Evolutionary conservation across 768 basidiomycete species (phyloP), one percentile per base, ranked within the genome.

Genomic region (Hericium rajendrae): DNA sequence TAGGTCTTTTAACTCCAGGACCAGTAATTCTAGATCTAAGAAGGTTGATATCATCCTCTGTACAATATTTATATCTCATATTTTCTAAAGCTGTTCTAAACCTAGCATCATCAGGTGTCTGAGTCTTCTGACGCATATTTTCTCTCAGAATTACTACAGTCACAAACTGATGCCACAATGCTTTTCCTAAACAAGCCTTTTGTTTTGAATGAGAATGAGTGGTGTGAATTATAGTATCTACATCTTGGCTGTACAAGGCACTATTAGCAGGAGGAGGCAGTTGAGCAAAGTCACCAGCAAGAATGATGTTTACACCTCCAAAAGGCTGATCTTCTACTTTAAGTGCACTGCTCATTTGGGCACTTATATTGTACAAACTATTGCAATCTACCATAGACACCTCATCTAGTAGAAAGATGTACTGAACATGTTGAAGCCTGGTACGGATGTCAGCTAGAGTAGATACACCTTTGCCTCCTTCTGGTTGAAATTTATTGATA

Each of bases 251-350:
- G 43, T 69, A 73, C 4, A 71, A 46, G 2, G 65, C 18, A 16
- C 28, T 13, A 22, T 39, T 24, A 62, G 67, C 28, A 71, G 39
- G 32, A 10, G 58, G 76, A 4, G 73, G 73, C 0, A 78, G 59
- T 49, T 79, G 76, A 1, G 72, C 74, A 69, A 77, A 76, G 54
- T 78, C 76, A n/a, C 75, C 75, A 13, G 75, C 74, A 57, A 77
- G 68, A n/a, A 77, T 72, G 48, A 78, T 66, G 55, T 73, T 73
- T 28, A 73, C 66, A 0, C 74, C 73, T 22, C 73, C 73, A 64
- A 73, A 76, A 3, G 70, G 60, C 11, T 50, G 43, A 38, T 64
- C 65, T 13, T 38, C 2, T 1, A 58, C 49, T n/a, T 60, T 58
- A 8, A 59, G 28, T 2, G 66, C 62, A 28, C 57, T 53, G 26